Evolutionary conservation across 148 eudicot species (phyloP).

Genomic region (Euryodendron excelsum): DNA sequence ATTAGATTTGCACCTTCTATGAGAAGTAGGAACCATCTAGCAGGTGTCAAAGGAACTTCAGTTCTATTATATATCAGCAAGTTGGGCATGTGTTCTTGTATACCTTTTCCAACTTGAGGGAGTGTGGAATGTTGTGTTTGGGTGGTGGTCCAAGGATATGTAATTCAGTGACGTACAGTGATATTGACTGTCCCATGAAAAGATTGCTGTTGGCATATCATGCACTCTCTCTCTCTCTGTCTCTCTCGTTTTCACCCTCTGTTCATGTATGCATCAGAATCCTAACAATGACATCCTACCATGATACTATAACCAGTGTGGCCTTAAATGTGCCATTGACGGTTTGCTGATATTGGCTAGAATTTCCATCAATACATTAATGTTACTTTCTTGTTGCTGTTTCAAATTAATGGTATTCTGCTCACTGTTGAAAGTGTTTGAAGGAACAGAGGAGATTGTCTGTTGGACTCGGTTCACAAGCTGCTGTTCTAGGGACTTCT

Average conservation of each 20-base stretch:
- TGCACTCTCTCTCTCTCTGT: neutral
- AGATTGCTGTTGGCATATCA: neutral
- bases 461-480: no score
- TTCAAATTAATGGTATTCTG: neutral
- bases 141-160: neutral
- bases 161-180: neutral
- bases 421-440: neutral
- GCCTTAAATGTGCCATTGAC: neutral
- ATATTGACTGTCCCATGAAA: neutral
- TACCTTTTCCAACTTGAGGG: neutral
- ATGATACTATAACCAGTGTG: neutral
- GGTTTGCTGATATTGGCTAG: neutral
- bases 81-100: neutral
- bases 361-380: neutral
- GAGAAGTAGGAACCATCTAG: neutral
- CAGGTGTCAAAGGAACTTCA: neutral
- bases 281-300: neutral
- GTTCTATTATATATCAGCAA: neutral
- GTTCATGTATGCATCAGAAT: neutral
- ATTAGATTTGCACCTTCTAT: neutral
- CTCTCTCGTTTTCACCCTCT: neutral
- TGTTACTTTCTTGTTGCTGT: neutral
- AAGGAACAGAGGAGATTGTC: neutral
- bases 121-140: neutral
- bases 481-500: neutral